phyloP scores from a whole-genome alignment of 768 basidiomycete species.

The Suillus occidentalis region DNA sequence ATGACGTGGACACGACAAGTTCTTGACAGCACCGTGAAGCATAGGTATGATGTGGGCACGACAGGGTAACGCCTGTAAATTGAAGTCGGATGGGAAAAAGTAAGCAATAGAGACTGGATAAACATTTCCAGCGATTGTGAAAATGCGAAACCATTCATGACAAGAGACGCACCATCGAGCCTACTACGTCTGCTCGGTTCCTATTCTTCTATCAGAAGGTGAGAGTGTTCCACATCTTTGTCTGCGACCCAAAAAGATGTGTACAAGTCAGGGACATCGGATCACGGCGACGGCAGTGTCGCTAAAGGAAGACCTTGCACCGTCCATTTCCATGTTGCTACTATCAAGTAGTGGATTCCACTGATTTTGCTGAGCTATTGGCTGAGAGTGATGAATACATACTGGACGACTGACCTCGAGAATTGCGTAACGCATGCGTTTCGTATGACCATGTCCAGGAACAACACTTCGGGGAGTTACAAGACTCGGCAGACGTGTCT shows the following conservation, averaged over 20 bases:
- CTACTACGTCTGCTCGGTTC: too few relatives aligned
- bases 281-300: too few relatives aligned
- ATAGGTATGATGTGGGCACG: neutral
- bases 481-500: slow-evolving; percentile 70
- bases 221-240: too few relatives aligned
- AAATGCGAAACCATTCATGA: too few relatives aligned
- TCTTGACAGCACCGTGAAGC: neutral
- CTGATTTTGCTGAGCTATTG: slow-evolving; percentile 35
- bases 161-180: too few relatives aligned
- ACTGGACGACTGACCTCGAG: slow-evolving; percentile 57
- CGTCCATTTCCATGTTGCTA: slow-evolving; percentile 83
- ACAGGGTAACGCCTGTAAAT: neutral
- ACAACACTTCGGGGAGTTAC: slow-evolving; percentile 74
- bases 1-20: neutral
- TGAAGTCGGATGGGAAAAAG: too few relatives aligned
- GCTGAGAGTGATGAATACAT: neutral
- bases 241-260: too few relatives aligned
- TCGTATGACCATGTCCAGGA: slow-evolving; percentile 58
- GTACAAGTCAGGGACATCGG: too few relatives aligned
- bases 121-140: too few relatives aligned
- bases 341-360: slow-evolving; percentile 89
- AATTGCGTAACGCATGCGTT: slow-evolving; percentile 83
- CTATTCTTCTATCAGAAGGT: too few relatives aligned
- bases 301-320: slow-evolving; percentile 33
- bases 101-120: too few relatives aligned